Base-by-base conservation (phyloP, 495 filamentous ascomycete species). In the Penicillium psychrofluorescens region DNA sequence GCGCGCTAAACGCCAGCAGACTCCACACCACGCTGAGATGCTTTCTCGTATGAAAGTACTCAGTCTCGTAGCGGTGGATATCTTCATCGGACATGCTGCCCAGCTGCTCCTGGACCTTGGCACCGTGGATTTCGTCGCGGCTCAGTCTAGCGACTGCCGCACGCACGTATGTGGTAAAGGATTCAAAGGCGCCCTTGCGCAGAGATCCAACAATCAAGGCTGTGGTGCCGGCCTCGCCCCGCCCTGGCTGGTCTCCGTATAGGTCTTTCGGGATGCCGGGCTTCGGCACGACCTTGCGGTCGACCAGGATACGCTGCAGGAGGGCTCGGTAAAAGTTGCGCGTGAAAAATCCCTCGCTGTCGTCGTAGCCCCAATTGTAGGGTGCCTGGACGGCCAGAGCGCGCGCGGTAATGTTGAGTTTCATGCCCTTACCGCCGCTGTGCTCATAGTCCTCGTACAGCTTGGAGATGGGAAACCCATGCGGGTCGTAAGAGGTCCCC, bases 301-400 rank as follows among this genome's bases (percentile, higher is more conserved):
- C 92, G 0, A 95, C 70, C 43, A 98, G 88, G 10, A 98, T 82
- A 28, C 83, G 83, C 63, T 98, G 94, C 11, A 96, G 70, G 2
- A 98, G 75, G 1, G 90, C 87, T 16, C 92, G 85, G 68, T 88
- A 98, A 65, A 90, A 95, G 56, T 98, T 92, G 6, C 92, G 77
- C 1, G 83, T 92, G 67, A 97, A 96, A 68, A 96, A 97, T 2
- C 66, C 68, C 28, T 89, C 85, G 60, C 86, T 92, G 36, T 94
- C 88, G 14, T 72, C 70, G 11, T 67, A 62, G 8, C 84, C 86
- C 92, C 92, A 98, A 60, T 97, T 97, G 27, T 83, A 74, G 0
- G 91, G 90, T 1, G 92, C 92, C 67, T 98, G 92, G 11, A 91
- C 85, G 29, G 89, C 90, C 92, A 96, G 95, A 78, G 94, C 92